phyloP scores from a whole-genome alignment of 192 early-diverging fungal genomes.

The Podila epicladia region DNA sequence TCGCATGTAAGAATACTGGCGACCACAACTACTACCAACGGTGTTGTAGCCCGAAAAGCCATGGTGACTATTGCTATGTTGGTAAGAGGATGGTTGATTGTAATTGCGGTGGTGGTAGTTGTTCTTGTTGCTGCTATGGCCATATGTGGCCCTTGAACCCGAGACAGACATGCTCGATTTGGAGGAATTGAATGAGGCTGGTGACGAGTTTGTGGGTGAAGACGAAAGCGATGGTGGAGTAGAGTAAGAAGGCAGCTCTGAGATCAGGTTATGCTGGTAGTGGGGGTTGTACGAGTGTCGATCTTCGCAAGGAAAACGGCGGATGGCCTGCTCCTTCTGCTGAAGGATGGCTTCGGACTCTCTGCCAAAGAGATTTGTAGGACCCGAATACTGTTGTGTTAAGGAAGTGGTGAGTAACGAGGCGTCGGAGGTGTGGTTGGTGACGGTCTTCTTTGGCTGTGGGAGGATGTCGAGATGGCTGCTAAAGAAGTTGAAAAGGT shows the following conservation, averaged over 20 bases:
- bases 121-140: neutral
- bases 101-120: conserved; percentile 9
- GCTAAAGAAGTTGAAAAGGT: too few species aligned
- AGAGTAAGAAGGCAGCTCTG: conserved; percentile 10
- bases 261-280: conserved; percentile 42
- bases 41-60: conserved; percentile 10
- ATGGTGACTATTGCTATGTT: too few species aligned
- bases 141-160: conserved; percentile 18
- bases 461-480: too few species aligned
- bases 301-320: conserved; percentile 38
- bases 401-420: too few species aligned
- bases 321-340: conserved; percentile 13
- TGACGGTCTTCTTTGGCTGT: too few species aligned
- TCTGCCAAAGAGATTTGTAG: conserved; percentile 1
- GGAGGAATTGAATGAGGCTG: conserved; percentile 20
- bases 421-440: too few species aligned
- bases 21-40: too few species aligned
- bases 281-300: conserved; percentile 42
- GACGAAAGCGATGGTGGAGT: conserved; percentile 19
- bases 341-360: conserved; percentile 5
- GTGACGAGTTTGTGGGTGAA: conserved; percentile 14
- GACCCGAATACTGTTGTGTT: too few species aligned
- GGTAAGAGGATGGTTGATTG: neutral
- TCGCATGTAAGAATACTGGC: neutral
- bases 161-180: conserved; percentile 1